Evolutionary conservation across 768 basidiomycete species (phyloP).

Genomic region (Collybia sp.): DNA sequence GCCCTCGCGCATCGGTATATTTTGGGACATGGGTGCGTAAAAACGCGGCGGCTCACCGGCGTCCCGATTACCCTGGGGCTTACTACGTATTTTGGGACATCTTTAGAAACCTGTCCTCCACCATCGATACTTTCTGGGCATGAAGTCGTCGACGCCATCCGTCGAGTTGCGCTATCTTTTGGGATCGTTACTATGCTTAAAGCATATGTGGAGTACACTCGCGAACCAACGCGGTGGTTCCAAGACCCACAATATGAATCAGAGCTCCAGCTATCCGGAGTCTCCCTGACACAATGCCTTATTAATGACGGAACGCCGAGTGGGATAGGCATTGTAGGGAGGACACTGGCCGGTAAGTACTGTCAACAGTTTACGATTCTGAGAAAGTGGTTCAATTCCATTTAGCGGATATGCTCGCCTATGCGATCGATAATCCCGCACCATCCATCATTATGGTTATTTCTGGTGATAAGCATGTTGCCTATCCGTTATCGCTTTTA

Average conservation of each 20-base stretch:
- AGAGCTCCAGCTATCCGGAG: conserved; percentile 3
- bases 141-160: conserved; percentile 21
- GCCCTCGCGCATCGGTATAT: conserved; percentile 9
- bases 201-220: conserved; percentile 18
- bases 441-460: conserved; percentile 11
- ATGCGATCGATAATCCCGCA: conserved; percentile 2
- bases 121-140: conserved; percentile 20
- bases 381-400: neutral
- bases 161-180: conserved; percentile 16
- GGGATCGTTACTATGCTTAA: conserved; percentile 26
- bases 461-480: conserved; percentile 1
- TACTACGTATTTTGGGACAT: too few species aligned
- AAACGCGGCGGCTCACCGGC: neutral
- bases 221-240: neutral
- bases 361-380: neutral
- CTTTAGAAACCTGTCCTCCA: conserved; percentile 25
- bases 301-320: neutral
- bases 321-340: neutral
- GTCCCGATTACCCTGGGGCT: conserved; percentile 2
- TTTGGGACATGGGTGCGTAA: conserved; percentile 22
- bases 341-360: neutral
- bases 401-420: conserved; percentile 8
- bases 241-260: neutral
- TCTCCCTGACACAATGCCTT: conserved; percentile 1
- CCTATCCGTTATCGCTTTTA: conserved; percentile 3